These are phyloP conservation scores for Pisolithus tinctorius DNA, from an alignment of 768 basidiomycete species.

Conservation along the genomic window DNA sequence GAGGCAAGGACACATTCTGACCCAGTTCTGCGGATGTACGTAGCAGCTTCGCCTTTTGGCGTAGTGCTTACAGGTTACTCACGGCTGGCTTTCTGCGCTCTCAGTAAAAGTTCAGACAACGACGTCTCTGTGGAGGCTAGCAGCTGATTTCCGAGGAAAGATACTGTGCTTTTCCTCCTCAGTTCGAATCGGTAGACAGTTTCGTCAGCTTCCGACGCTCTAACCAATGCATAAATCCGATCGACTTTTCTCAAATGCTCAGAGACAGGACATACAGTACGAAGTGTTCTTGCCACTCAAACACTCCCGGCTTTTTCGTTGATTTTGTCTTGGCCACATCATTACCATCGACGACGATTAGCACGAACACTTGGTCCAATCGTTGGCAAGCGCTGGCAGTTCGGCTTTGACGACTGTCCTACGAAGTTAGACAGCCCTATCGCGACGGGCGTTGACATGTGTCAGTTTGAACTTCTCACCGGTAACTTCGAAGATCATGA, in stretches of 20 bases:
- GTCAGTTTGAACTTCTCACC: conserved; percentile 1
- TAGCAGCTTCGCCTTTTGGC: too few species aligned
- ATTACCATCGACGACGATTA: conserved; percentile 14
- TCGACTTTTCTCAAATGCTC: background rate
- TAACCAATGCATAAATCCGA: background rate
- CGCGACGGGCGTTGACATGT: too few species aligned
- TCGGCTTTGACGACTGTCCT: conserved; percentile 19
- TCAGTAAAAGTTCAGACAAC: conserved; percentile 15
- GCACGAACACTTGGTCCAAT: conserved; percentile 20
- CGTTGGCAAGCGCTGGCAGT: conserved; percentile 11
- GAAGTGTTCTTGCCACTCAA: conserved; percentile 19
- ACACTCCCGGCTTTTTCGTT: conserved; percentile 12
- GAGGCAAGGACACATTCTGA: conserved; percentile 10
- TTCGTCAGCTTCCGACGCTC: conserved; percentile 8
- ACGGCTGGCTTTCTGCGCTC: conserved; percentile 8
- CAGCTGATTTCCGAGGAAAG: conserved; percentile 3
- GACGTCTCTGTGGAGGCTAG: conserved; percentile 12
- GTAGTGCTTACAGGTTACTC: background rate
- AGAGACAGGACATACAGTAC: conserved; percentile 7
- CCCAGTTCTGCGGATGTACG: conserved; percentile 7
- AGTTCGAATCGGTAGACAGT: conserved; percentile 20
- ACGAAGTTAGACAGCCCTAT: too few species aligned
- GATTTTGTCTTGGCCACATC: conserved; percentile 5
- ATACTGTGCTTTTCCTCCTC: conserved; percentile 12
- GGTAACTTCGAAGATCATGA: background rate